These are phyloP conservation scores for Annona cherimola DNA, from an alignment of 164 flowering plant species.

Conservation along the genomic window DNA sequence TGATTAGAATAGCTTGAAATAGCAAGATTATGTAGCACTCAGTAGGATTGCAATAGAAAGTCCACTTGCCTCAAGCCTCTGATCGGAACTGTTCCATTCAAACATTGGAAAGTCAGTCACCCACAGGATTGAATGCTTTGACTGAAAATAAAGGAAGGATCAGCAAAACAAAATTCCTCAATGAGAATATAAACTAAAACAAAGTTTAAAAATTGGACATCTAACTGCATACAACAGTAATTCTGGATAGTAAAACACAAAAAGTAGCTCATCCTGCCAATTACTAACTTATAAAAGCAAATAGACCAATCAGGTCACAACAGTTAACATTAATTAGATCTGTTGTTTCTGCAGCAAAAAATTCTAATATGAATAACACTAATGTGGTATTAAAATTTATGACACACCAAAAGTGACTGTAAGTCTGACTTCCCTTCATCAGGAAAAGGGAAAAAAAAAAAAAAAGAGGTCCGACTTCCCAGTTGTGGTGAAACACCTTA, in stretches of 20 bases:
- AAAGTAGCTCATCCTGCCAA: background rate
- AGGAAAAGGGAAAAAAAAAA: no score
- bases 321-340: background rate
- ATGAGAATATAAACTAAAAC: background rate
- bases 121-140: slow-evolving; percentile 84
- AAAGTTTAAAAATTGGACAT: background rate
- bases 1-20: no score
- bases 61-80: slow-evolving; percentile 75
- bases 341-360: background rate
- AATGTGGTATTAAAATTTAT: background rate
- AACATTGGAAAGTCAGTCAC: slow-evolving; percentile 98
- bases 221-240: background rate
- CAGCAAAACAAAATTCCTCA: background rate
- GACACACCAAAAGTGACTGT: background rate
- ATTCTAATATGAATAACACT: background rate
- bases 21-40: no score
- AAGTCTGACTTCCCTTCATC: no score
- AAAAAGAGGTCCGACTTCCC: background rate
- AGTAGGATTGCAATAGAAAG: no score
- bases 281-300: no score
- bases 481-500: background rate
- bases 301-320: background rate
- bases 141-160: slow-evolving; percentile 30
- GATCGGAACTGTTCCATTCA: slow-evolving; percentile 88
- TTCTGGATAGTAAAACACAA: background rate